These are phyloP conservation scores for Takashimella tepidaria DNA, from an alignment of 1,284 basidiomycete species.

Conservation along the genomic window DNA sequence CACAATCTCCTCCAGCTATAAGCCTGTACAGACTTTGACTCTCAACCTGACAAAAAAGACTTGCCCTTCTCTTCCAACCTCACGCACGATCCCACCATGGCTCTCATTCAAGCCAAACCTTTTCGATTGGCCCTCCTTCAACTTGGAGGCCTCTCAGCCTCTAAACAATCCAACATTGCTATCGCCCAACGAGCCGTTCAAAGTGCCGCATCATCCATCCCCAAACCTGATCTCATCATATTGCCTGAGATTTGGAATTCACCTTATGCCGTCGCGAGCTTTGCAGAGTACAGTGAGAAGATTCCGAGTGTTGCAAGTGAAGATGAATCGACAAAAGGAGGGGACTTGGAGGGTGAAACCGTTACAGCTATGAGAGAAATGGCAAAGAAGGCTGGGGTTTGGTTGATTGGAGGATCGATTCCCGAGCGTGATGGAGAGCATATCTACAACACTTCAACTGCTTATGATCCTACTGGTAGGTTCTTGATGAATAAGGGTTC, in stretches of 20 bases:
- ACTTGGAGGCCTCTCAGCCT: conserved; percentile 62
- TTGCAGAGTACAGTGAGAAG: conserved; percentile 76
- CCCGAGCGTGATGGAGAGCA: conserved; percentile 68
- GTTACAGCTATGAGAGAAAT: conserved; percentile 74
- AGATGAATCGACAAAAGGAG: conserved; percentile 4
- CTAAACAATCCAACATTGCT: conserved; percentile 68
- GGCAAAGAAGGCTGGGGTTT: conserved; percentile 74
- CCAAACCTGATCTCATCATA: conserved; percentile 72
- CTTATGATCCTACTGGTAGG: conserved; percentile 77
- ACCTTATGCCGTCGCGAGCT: conserved; percentile 82
- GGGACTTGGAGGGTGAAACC: conserved; percentile 60
- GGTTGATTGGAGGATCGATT: conserved; percentile 91
- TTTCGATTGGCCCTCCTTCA: conserved; percentile 85
- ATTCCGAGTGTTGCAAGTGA: conserved; percentile 53
- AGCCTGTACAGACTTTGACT: no score
- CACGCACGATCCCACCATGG: conserved; percentile 25
- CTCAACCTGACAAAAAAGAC: no score
- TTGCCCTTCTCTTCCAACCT: background rate
- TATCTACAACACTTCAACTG: conserved; percentile 88
- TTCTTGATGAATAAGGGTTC: no score
- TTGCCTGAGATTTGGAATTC: conserved; percentile 98
- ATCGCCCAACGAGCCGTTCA: conserved; percentile 74
- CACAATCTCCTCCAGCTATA: no score
- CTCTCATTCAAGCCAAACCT: conserved; percentile 51
- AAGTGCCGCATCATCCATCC: conserved; percentile 55